Base-by-base conservation (phyloP, 2,329 filamentous ascomycete genomes). In the Colletotrichum melonis region DNA sequence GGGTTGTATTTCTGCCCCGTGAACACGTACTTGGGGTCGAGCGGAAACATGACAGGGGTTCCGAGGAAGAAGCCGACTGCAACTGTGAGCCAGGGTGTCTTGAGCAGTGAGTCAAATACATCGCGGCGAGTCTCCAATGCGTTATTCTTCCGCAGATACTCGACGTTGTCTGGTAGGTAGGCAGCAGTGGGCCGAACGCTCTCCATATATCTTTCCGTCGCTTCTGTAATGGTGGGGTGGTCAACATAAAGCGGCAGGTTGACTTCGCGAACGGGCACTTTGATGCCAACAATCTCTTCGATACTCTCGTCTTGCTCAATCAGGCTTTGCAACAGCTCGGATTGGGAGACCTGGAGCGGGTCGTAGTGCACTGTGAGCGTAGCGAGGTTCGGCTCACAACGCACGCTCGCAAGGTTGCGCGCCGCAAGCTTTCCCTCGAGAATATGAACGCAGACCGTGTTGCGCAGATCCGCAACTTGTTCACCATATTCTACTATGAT, bases 121-220 rank as follows among this genome's bases (percentile, higher is more conserved):
- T 79, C 77, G 28, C 77, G 67, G 4, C 82, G 77, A 16, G 77
- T 77, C 7, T 76, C 57, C 6, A 84, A 78, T 0, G 79, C 84
- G 64, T 85, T 86, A 63, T 80, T 82, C 46, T 80, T 77, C 5
- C 76, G 76, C 7, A 83, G 74, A 67, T 90, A 92, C 1, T 87
- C 84, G 49, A 92, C 82, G 59, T 90, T 90, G 76, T 90, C 87
- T 0, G 90, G 90, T 0, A 92, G 81, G 73, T 91, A 92, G 0
- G 87, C 84, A 1, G 90, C 90, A 32, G 89, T 86, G 1, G 88
- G 87, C 2, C 90, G 84, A 73, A 90, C 88, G 4, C 88, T 91
- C 32, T 87, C 86, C 82, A 89, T 90, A 78, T 92, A 92, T 11
- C 90, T 84, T 69, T 88, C 81, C 0, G 88, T 85, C 0, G 88